These are phyloP conservation scores for Globisporangium cylindrosporum DNA, from an alignment of 352 stramenopile species.

Conservation along the genomic window DNA sequence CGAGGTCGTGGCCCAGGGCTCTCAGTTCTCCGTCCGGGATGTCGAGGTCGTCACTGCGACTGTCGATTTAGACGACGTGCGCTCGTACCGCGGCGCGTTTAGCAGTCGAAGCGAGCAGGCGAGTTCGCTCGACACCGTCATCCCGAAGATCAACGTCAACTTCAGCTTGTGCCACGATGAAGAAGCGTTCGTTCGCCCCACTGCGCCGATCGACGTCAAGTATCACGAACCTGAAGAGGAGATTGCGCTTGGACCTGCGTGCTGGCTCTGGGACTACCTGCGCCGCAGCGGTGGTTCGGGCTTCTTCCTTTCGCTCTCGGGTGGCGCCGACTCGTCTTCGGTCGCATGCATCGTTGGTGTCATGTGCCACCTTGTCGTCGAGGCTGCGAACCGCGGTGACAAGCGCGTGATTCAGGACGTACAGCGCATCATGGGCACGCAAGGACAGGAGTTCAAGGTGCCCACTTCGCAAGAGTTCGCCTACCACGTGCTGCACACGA, in stretches of 20 bases:
- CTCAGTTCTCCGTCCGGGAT: constrained; percentile 96
- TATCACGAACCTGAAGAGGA: constrained; percentile 94
- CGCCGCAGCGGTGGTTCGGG: constrained; percentile 78
- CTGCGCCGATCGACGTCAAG: constrained; percentile 58
- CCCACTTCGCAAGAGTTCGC: constrained; percentile 89
- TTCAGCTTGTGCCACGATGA: constrained; percentile 81
- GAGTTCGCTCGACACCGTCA: constrained; percentile 59
- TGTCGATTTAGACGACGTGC: constrained; percentile 97
- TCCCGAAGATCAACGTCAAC: constrained; percentile 70
- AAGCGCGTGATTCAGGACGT: constrained; percentile 84
- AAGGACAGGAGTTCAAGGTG: constrained; percentile 45
- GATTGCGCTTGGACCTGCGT: constrained; percentile 96
- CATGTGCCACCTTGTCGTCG: constrained; percentile 95
- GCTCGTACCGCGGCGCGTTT: constrained; percentile 92
- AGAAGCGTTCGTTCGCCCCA: constrained; percentile 32
- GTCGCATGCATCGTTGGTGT: constrained; percentile 96
- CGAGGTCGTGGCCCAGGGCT: constrained; percentile 93
- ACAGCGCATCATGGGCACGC: constrained; percentile 74
- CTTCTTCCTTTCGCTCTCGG: constrained; percentile 97
- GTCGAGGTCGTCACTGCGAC: constrained; percentile 97
- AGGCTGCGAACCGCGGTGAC: constrained; percentile 80
- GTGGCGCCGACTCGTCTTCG: constrained; percentile 95
- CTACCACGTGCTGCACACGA: constrained; percentile 93
- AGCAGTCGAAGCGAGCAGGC: constrained; percentile 95
- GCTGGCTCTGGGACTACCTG: constrained; percentile 99